These are phyloP conservation scores for Diutina mesorugosa DNA, from an alignment of 1,139 yeast species.

Conservation along the genomic window DNA sequence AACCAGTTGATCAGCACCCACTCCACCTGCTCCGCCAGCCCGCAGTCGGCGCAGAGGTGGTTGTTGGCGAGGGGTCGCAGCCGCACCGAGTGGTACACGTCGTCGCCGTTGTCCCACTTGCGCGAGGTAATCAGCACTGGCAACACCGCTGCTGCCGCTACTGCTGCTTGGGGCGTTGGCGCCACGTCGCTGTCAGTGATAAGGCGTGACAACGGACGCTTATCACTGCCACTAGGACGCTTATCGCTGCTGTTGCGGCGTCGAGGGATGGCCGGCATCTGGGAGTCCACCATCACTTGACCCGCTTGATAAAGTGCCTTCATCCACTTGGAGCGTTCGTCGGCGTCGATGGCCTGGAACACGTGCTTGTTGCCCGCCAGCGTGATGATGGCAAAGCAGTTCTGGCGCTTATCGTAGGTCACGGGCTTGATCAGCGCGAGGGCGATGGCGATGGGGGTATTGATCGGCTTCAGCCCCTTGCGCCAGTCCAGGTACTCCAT, in stretches of 20 bases:
- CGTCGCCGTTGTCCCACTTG: background rate
- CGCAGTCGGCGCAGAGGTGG: slow-evolving; percentile 69
- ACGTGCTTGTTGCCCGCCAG: slow-evolving; percentile 57
- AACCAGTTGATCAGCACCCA: slow-evolving; percentile 79
- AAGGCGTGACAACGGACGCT: background rate
- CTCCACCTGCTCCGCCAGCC: slow-evolving; percentile 50
- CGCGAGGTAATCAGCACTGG: background rate
- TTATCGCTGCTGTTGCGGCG: background rate
- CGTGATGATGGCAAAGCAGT: slow-evolving; percentile 69
- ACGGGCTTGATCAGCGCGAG: slow-evolving; percentile 53
- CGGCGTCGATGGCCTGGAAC: slow-evolving; percentile 65
- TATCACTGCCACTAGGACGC: background rate
- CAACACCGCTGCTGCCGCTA: background rate
- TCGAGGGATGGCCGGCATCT: background rate
- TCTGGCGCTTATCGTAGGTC: slow-evolving; percentile 32
- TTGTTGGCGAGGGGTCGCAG: slow-evolving; percentile 34
- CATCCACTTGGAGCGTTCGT: slow-evolving; percentile 63
- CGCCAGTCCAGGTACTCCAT: slow-evolving; percentile 78
- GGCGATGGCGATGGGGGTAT: slow-evolving; percentile 62
- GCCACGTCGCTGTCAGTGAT: background rate
- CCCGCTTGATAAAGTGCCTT: slow-evolving; percentile 40
- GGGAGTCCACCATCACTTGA: slow-evolving; percentile 12
- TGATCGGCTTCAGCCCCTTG: slow-evolving; percentile 50
- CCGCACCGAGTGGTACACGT: background rate
- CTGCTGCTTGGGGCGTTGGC: background rate